phyloP scores from a whole-genome alignment of 2,329 filamentous ascomycete species.

The Plenodomus tracheiphilus region DNA sequence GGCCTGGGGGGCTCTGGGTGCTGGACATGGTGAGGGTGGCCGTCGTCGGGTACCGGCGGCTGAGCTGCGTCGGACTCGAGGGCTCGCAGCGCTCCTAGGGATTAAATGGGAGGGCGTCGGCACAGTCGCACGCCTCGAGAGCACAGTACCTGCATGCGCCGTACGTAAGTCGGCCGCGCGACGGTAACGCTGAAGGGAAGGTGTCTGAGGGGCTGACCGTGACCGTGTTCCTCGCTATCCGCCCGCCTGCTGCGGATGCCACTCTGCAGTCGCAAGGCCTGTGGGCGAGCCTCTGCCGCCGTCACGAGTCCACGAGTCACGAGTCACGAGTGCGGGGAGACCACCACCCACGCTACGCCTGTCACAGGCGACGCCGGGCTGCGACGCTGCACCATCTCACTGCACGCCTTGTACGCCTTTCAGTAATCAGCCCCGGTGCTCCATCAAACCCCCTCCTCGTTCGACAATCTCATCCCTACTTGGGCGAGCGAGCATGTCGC shows the following conservation, averaged over 20 bases:
- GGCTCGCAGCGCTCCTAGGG: constrained; percentile 2
- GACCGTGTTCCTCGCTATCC: neutral
- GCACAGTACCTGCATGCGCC: constrained; percentile 16
- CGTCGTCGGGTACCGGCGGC: constrained; percentile 21
- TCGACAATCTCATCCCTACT: neutral
- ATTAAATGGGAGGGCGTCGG: constrained; percentile 4
- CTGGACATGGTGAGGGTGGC: constrained; percentile 22
- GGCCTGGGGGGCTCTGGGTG: constrained; percentile 28
- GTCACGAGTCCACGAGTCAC: neutral
- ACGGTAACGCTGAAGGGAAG: constrained; percentile 17
- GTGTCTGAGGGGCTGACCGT: constrained; percentile 2
- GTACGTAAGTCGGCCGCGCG: constrained; percentile 4
- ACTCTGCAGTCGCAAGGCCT: neutral
- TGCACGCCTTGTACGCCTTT: neutral
- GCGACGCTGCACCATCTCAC: neutral
- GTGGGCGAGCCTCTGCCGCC: neutral
- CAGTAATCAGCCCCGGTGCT: neutral
- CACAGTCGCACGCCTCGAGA: neutral
- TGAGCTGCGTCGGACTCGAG: constrained; percentile 10
- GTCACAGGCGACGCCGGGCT: no score
- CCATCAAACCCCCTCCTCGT: neutral
- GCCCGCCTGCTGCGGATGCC: neutral
- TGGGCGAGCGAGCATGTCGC: neutral
- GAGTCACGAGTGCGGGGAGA: neutral
- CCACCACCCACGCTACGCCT: no score